These are phyloP conservation scores for Cordia subcordata DNA, from an alignment of 257 asterid genomes.

Conservation along the genomic window DNA sequence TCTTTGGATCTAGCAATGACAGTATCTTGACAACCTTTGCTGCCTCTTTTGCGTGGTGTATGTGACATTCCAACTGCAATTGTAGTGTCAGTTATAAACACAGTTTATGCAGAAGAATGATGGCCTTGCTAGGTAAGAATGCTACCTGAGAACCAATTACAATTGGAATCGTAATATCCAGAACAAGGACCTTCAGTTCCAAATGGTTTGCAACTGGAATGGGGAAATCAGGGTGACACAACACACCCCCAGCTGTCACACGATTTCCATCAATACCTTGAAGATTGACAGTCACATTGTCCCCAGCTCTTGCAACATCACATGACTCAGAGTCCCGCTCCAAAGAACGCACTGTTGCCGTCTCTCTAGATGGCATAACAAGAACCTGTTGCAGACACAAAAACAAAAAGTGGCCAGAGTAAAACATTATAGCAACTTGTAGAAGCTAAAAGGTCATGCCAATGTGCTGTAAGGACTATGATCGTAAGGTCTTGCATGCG, in stretches of 20 bases:
- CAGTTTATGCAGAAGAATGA: not conserved
- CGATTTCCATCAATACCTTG: slow-evolving; percentile 69
- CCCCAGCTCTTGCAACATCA: slow-evolving; percentile 85
- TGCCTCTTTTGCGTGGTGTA: slow-evolving; percentile 81
- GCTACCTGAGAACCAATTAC: slow-evolving; percentile 86
- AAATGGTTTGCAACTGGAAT: slow-evolving; percentile 64
- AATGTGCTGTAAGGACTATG: no score
- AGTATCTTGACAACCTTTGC: slow-evolving; percentile 64
- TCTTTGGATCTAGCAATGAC: slow-evolving; percentile 78
- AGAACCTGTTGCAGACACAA: slow-evolving; percentile 43
- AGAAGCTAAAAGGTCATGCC: not conserved
- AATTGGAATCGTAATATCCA: slow-evolving; percentile 63
- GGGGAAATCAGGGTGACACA: slow-evolving; percentile 91
- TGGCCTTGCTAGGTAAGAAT: not conserved
- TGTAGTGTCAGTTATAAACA: not conserved
- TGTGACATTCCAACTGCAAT: slow-evolving; percentile 79
- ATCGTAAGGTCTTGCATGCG: no score
- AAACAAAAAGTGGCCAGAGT: not conserved
- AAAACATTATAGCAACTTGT: no score
- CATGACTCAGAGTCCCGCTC: slow-evolving; percentile 61
- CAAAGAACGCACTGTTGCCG: slow-evolving; percentile 63
- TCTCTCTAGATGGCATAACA: slow-evolving; percentile 73
- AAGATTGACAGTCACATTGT: slow-evolving; percentile 66
- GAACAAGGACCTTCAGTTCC: slow-evolving; percentile 75
- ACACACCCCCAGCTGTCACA: slow-evolving; percentile 71